Percentiles rank a stretch among this genome's conserved stretches.
These are phyloP conservation scores for Ciborinia camelliae DNA, from an alignment of 2,329 filamentous ascomycete species.

Conservation along the genomic window DNA sequence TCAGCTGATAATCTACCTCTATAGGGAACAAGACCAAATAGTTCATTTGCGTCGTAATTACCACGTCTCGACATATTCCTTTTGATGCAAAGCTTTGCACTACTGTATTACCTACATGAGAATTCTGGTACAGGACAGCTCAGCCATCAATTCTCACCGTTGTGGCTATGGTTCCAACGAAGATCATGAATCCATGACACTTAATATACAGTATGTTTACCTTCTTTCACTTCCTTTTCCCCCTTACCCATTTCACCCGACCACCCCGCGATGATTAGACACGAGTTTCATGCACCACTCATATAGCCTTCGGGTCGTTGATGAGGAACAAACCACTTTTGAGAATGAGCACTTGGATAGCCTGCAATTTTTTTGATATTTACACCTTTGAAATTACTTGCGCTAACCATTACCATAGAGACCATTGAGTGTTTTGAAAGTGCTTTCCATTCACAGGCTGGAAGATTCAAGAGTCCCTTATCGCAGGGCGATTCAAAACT, in stretches of 20 bases:
- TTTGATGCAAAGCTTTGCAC: neutral
- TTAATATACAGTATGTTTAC: neutral
- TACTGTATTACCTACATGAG: too few relatives aligned
- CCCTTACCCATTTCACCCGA: too few relatives aligned
- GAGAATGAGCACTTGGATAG: conserved; percentile 11
- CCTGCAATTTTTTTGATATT: neutral
- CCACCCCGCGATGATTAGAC: conserved; percentile 77
- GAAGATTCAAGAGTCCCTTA: neutral
- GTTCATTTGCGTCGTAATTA: neutral
- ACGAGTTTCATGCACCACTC: conserved; percentile 98
- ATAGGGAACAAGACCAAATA: neutral
- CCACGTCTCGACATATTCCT: neutral
- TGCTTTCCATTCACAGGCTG: too few relatives aligned
- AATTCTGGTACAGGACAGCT: neutral
- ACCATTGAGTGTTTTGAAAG: neutral
- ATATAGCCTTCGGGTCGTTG: conserved; percentile 83
- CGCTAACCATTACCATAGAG: neutral
- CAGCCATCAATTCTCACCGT: neutral
- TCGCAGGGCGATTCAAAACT: too few relatives aligned
- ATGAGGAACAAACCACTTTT: conserved; percentile 63
- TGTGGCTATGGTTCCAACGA: neutral
- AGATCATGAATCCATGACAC: neutral
- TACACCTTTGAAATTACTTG: neutral
- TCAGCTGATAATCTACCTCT: neutral
- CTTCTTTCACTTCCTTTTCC: neutral